These are phyloP conservation scores for Bolboschoenus planiculmis DNA, from an alignment of 176 grass and related monocot species.

Conservation along the genomic window DNA sequence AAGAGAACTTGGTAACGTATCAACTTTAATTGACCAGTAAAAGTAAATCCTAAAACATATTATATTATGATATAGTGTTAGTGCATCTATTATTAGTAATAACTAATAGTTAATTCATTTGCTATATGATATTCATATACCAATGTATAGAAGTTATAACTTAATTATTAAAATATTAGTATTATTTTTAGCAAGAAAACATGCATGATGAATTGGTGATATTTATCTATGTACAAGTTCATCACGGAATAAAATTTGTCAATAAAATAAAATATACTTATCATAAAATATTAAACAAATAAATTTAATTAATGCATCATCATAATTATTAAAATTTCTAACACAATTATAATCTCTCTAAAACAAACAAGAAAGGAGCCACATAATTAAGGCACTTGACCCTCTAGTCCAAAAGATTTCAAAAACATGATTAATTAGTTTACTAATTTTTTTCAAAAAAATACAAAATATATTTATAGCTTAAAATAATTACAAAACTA, in stretches of 20 bases:
- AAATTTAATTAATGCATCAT: not conserved
- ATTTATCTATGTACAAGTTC: too few species aligned
- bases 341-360: not conserved
- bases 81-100: too few species aligned
- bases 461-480: not conserved
- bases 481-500: not conserved
- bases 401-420: too few species aligned
- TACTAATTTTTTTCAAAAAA: not conserved
- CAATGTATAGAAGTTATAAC: not conserved
- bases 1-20: not conserved
- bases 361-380: too few species aligned
- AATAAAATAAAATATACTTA: not conserved
- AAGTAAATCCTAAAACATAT: too few species aligned
- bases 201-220: not conserved
- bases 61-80: too few species aligned
- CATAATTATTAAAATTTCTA: not conserved
- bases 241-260: not conserved
- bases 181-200: not conserved
- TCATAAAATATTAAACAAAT: not conserved
- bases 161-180: not conserved
- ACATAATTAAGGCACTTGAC: too few species aligned
- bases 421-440: too few species aligned
- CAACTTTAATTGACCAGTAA: not conserved
- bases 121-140: not conserved
- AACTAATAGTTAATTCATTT: not conserved